These are phyloP conservation scores for Phytophthora megakarya DNA, from an alignment of 352 stramenopile genomes.

Conservation along the genomic window DNA sequence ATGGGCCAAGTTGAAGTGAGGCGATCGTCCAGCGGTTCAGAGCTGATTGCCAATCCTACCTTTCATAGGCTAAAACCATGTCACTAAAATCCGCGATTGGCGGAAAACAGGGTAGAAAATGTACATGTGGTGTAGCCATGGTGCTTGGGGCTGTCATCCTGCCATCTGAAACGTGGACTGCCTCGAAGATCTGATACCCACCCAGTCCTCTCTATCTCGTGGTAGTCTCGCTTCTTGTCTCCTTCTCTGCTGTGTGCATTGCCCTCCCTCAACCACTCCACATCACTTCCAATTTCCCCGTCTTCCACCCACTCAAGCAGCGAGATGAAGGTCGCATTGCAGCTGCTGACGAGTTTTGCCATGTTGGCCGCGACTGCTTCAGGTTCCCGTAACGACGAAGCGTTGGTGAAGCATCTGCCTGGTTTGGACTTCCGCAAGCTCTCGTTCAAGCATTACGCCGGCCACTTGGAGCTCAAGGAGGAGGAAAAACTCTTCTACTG, in stretches of 20 bases:
- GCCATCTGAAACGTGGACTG: slow-evolving; percentile 3
- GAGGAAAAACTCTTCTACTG: slow-evolving; percentile 83
- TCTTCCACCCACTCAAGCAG: slow-evolving; percentile 7
- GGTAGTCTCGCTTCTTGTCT: slow-evolving; percentile 12
- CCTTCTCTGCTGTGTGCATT: slow-evolving; percentile 4
- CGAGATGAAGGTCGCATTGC: slow-evolving; percentile 51
- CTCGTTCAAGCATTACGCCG: slow-evolving; percentile 76
- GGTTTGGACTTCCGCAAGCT: slow-evolving; percentile 43
- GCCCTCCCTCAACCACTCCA: neutral
- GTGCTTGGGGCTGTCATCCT: neutral
- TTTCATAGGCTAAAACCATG: slow-evolving; percentile 3
- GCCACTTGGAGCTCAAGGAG: slow-evolving; percentile 53
- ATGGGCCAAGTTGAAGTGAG: slow-evolving; percentile 37
- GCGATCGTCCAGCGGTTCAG: neutral
- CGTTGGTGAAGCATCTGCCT: slow-evolving; percentile 57
- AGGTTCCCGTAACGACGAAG: slow-evolving; percentile 44
- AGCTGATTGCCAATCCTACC: slow-evolving; percentile 13
- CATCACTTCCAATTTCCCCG: slow-evolving; percentile 34
- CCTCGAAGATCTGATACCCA: slow-evolving; percentile 23
- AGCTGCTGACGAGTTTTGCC: slow-evolving; percentile 36
- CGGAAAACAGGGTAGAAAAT: neutral
- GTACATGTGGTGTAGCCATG: neutral
- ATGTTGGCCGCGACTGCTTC: slow-evolving; percentile 11
- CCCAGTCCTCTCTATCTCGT: neutral
- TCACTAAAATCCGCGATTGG: neutral